phyloP scores from a whole-genome alignment of 176 grass and related monocot genomes.

The Raddia guianensis region DNA sequence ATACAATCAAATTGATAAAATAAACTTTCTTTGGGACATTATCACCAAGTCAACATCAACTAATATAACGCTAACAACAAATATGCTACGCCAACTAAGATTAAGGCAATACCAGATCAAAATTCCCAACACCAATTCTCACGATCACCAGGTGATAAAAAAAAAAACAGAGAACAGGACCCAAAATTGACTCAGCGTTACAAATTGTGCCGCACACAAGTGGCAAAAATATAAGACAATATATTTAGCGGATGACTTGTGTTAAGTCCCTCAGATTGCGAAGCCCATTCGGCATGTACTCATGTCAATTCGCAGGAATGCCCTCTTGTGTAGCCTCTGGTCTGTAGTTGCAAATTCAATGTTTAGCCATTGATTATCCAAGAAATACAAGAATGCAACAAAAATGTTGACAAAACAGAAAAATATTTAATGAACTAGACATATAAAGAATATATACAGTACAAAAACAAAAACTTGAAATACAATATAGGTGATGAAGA shows the following conservation, averaged over 20 bases:
- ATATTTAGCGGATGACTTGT: slow-evolving; percentile 19
- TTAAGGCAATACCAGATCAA: slow-evolving; percentile 23
- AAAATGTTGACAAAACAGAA: not conserved
- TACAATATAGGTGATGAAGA: not conserved
- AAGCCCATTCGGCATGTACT: not conserved
- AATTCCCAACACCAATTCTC: slow-evolving; percentile 18
- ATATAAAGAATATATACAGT: no score
- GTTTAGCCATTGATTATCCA: not conserved
- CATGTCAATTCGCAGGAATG: slow-evolving; percentile 12
- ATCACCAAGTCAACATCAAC: slow-evolving; percentile 36
- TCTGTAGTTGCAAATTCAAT: slow-evolving; percentile 37
- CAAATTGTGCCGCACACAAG: not conserved
- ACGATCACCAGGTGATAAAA: slow-evolving; percentile 2
- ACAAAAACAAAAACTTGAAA: not conserved
- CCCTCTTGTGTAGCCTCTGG: not conserved
- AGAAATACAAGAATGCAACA: not conserved
- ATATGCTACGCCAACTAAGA: slow-evolving; percentile 24
- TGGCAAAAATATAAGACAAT: slow-evolving; percentile 24
- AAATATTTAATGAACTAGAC: not conserved
- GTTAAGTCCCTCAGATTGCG: not conserved
- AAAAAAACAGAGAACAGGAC: not conserved
- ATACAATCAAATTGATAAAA: not conserved
- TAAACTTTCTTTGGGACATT: not conserved
- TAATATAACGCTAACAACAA: slow-evolving; percentile 9
- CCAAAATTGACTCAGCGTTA: slow-evolving; percentile 23